Percentiles rank a stretch among this genome's conserved stretches.
These are phyloP conservation scores for Pterocarpus macrocarpus DNA, from an alignment of 306 rosid species.

Conservation along the genomic window DNA sequence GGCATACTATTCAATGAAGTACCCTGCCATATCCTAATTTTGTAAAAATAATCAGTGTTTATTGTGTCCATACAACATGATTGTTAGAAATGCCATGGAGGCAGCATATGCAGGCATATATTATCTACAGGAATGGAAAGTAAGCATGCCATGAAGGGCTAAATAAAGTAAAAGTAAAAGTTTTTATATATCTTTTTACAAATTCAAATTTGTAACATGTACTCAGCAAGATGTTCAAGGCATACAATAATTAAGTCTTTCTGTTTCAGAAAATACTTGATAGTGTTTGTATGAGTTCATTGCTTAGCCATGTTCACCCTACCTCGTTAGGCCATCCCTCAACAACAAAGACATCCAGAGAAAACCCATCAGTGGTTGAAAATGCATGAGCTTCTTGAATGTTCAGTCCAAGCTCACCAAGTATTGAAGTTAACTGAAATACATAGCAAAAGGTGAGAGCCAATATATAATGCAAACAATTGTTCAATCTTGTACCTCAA, in stretches of 20 bases:
- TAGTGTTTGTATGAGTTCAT: conserved; percentile 34
- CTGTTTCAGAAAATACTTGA: conserved; percentile 35
- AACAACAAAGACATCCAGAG: conserved; percentile 97
- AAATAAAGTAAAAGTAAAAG: background rate
- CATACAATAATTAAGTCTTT: conserved; percentile 27
- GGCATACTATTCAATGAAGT: background rate
- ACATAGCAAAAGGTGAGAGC: conserved; percentile 47
- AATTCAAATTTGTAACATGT: conserved; percentile 22
- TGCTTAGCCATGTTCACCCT: conserved; percentile 47
- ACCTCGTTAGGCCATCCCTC: conserved; percentile 97
- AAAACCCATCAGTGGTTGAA: conserved; percentile 94
- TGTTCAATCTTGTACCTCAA: conserved; percentile 19
- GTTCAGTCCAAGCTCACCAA: conserved; percentile 93
- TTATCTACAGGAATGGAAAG: conserved; percentile 34
- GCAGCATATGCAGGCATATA: conserved; percentile 28
- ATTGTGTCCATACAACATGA: conserved; percentile 18
- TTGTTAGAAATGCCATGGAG: background rate
- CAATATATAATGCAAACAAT: conserved; percentile 26
- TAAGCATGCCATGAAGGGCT: conserved; percentile 29
- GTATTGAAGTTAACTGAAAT: conserved; percentile 86
- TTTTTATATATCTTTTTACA: conserved; percentile 28
- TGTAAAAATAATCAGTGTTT: background rate
- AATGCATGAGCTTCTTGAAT: conserved; percentile 99
- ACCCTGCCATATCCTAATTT: conserved; percentile 1
- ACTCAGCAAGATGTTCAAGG: conserved; percentile 36